These are phyloP conservation scores for Zymoseptoria crescenta DNA, from an alignment of 2,329 filamentous ascomycete genomes.

Conservation along the genomic window DNA sequence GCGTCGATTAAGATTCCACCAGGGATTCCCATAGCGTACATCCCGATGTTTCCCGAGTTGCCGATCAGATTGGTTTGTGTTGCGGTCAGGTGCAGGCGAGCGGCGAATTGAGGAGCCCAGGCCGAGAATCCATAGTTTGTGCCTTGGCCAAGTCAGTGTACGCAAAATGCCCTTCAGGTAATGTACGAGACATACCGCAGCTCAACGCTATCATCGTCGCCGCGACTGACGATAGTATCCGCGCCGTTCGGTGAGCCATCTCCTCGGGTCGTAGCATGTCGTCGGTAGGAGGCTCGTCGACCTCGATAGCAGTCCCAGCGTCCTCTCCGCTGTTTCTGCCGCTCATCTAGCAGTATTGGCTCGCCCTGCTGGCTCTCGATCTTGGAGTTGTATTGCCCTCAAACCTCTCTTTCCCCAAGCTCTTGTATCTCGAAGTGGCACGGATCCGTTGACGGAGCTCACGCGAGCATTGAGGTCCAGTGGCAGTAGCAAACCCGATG, in stretches of 20 bases:
- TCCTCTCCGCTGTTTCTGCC: background rate
- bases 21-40: slow-evolving; percentile 87
- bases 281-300: background rate
- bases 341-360: background rate
- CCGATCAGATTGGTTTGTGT: slow-evolving; percentile 84
- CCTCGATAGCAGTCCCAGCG: background rate
- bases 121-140: slow-evolving; percentile 91
- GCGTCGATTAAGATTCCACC: slow-evolving; percentile 80
- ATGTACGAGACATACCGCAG: slow-evolving; percentile 68
- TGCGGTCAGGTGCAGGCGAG: slow-evolving; percentile 77
- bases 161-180: slow-evolving; percentile 38
- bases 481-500: background rate
- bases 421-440: background rate
- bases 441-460: background rate
- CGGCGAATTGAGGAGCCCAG: slow-evolving; percentile 93
- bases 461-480: background rate
- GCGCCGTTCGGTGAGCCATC: slow-evolving; percentile 51
- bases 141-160: slow-evolving; percentile 61
- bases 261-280: slow-evolving; percentile 36
- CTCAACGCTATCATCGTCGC: slow-evolving; percentile 79
- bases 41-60: slow-evolving; percentile 77
- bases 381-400: background rate
- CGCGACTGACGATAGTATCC: slow-evolving; percentile 74
- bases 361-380: background rate
- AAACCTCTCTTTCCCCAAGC: background rate